phyloP scores from a whole-genome alignment of 306 rosid species.

The Spatholobus suberectus region DNA sequence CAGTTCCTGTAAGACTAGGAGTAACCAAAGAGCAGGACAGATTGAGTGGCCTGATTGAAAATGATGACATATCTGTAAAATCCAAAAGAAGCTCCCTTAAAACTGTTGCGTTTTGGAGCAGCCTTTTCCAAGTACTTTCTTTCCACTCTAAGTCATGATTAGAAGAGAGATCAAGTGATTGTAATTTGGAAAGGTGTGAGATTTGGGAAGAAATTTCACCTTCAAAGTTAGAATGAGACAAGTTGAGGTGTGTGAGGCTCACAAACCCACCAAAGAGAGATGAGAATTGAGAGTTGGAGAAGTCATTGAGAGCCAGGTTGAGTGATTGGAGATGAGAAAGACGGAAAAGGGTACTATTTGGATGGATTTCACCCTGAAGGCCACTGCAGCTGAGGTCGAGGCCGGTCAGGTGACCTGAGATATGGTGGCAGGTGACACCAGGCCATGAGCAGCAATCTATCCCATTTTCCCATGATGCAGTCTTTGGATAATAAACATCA shows the following conservation, averaged over 20 bases:
- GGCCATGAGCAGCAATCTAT: not conserved
- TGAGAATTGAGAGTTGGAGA: not conserved
- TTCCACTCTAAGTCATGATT: not conserved
- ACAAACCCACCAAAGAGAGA: not conserved
- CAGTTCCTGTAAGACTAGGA: not conserved
- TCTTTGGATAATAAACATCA: not conserved
- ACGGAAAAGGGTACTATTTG: not conserved
- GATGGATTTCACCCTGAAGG: not conserved
- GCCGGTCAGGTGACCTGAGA: not conserved
- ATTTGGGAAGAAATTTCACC: conserved; percentile 4
- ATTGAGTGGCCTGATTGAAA: not conserved
- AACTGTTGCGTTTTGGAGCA: not conserved
- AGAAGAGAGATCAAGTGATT: not conserved
- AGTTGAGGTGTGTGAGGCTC: not conserved
- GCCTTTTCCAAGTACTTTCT: not conserved
- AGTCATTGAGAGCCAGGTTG: not conserved
- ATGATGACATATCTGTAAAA: not conserved
- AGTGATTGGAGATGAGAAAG: not conserved
- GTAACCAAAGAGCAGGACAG: conserved; percentile 32
- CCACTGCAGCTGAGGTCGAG: not conserved
- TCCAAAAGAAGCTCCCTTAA: conserved; percentile 8
- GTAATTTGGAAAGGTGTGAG: conserved; percentile 8
- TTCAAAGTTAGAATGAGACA: not conserved
- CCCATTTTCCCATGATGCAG: not conserved
- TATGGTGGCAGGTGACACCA: conserved; percentile 4